Percentiles rank a stretch among this genome's conserved stretches.
Conservation (phyloP, 306 rosid species). For the Vigna nakashimae region DNA sequence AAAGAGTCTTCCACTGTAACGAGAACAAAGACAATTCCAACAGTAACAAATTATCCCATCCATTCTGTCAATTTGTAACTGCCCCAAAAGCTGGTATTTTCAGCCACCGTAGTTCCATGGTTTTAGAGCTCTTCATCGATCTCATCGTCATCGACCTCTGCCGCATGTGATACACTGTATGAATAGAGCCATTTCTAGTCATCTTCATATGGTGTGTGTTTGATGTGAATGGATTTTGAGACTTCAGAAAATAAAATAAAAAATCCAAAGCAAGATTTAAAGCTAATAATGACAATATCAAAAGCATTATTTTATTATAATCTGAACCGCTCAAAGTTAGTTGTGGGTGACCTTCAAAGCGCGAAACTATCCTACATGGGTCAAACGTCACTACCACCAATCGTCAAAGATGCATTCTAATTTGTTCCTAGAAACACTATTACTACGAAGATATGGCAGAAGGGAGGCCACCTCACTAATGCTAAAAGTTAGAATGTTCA, state of each 20-base stretch:
- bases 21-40: conserved; percentile 25
- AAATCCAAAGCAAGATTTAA: background rate
- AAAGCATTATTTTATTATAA: background rate
- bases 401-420: conserved; percentile 11
- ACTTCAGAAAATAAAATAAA: background rate
- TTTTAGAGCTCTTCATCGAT: conserved; percentile 68
- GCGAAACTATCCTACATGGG: conserved; percentile 18
- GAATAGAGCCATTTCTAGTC: conserved; percentile 29
- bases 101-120: conserved; percentile 25
- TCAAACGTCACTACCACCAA: background rate
- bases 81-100: conserved; percentile 29
- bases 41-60: conserved; percentile 11
- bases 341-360: background rate
- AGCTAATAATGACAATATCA: background rate
- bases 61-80: conserved; percentile 6
- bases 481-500: conserved; percentile 29
- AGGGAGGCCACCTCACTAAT: conserved; percentile 25
- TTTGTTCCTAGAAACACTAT: conserved; percentile 17
- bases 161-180: conserved; percentile 55
- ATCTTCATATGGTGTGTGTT: background rate
- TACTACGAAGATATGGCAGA: conserved; percentile 10
- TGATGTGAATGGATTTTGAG: background rate
- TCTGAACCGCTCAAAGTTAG: background rate
- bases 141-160: conserved; percentile 42
- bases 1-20: conserved; percentile 9